Base-by-base conservation (phyloP, 306 rosid species). In the Vicia sativa region DNA sequence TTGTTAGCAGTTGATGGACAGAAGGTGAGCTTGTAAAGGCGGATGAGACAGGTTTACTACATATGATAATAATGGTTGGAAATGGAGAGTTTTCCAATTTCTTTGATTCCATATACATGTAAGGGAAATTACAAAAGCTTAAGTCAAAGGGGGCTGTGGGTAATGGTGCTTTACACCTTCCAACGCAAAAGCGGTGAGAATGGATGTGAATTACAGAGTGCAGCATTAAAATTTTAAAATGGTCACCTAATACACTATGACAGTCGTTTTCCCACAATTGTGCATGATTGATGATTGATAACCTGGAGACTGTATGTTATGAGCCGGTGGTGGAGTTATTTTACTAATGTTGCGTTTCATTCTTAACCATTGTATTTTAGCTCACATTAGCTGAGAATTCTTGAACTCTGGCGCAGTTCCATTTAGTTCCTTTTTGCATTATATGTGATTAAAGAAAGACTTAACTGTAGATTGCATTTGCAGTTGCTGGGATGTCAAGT, bases 401-500 rank as follows among this genome's bases (percentile, higher is more conserved):
- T 50, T 58, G 54, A 76, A 64, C 37, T 7, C 41, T 65, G 23
- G 31, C 39, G 72, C 45, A 25, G 49, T 72, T 31, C 61, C 54
- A 31, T 66, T 42, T 68, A 56, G 57, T 73, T 75, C 56, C 55
- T 38, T 68, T 72, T 70, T 67, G 54, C 66, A 19, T 45, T 65
- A 67, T 34, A 25, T 39, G 68, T 54, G 16, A 65, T 15, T 54
- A 66, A 70, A 43, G 41, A 56, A 66, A 38, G 48, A 12, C 35
- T 58, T 62, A 52, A 57, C 62, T 28, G 31, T 11, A 15, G 16
- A 60, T 65, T 77, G 69, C 60, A 13, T 85, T 62, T 83, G 78
- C 87, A 90, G 96, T 46, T 68, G 31, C 73, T 70, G 71, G 84
- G 60, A 86, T 79, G 66, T 62, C 75, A 9, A 39, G 79, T 50